phyloP scores from a whole-genome alignment of 345 rosid species.

The Boechera divaricarpa region DNA sequence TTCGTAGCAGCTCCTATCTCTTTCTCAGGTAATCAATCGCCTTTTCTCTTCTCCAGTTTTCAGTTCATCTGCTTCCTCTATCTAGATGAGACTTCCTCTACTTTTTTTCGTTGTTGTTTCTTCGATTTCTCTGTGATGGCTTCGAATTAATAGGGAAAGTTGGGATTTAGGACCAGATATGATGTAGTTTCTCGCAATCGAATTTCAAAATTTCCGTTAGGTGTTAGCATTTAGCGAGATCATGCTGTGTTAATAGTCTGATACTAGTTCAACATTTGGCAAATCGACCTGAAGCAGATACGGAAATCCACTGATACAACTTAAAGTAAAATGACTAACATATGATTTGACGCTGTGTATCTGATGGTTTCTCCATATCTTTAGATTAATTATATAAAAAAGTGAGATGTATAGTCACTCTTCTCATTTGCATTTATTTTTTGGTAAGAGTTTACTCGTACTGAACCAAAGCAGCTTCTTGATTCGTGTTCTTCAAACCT shows the following conservation, averaged over 20 bases:
- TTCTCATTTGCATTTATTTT: not conserved
- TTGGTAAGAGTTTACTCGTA: not conserved
- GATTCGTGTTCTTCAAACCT: not conserved
- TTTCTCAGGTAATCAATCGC: slow-evolving; percentile 28
- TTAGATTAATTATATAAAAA: not conserved
- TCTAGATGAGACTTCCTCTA: not conserved
- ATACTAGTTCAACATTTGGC: not conserved
- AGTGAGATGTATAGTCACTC: not conserved
- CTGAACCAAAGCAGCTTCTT: not conserved
- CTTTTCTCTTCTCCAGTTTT: not conserved
- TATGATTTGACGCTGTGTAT: not conserved
- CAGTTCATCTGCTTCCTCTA: not conserved
- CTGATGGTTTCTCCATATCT: not conserved
- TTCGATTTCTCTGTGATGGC: too few relatives aligned
- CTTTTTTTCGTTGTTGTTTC: not conserved
- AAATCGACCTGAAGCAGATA: not conserved
- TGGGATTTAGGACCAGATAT: too few relatives aligned
- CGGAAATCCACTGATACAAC: not conserved
- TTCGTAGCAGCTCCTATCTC: not conserved
- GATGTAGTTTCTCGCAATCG: too few relatives aligned
- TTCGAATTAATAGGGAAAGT: too few relatives aligned
- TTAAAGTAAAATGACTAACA: not conserved
- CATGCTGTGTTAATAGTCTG: not conserved
- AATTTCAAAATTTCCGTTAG: not conserved
- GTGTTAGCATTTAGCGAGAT: not conserved